A percentile compares a stretch with the other conserved stretches of the same genome.
Evolutionary conservation across 805 yeast genomes (phyloP).

Genomic region (Myxozyma monticola): DNA sequence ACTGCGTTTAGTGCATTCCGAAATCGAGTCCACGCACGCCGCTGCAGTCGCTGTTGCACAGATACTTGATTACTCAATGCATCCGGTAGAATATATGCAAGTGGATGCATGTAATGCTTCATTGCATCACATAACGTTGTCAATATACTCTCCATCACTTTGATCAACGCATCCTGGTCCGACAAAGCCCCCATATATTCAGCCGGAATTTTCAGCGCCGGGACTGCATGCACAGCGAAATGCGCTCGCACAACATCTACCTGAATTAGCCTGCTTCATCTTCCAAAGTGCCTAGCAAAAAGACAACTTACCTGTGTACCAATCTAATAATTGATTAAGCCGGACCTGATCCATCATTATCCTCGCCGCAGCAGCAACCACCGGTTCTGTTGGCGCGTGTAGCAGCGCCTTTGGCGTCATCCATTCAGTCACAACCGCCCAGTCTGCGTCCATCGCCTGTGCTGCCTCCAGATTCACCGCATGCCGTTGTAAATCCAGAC

Average conservation of each 20-base stretch:
- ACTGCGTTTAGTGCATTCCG: conserved; percentile 19
- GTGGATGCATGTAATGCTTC: conserved; percentile 21
- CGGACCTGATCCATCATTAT: conserved; percentile 1
- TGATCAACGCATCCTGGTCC: background rate
- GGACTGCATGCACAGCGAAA: conserved; percentile 22
- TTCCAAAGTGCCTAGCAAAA: background rate
- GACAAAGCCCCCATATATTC: background rate
- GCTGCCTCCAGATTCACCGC: conserved; percentile 3
- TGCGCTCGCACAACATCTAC: conserved; percentile 25
- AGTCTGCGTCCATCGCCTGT: conserved; percentile 6
- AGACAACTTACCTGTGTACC: conserved; percentile 23
- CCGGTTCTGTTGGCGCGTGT: conserved; percentile 11
- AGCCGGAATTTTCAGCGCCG: conserved; percentile 13
- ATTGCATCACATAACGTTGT: conserved; percentile 19
- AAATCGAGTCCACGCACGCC: conserved; percentile 10
- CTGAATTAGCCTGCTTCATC: background rate
- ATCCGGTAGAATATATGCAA: conserved; percentile 2
- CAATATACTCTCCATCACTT: conserved; percentile 3
- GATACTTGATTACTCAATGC: no score
- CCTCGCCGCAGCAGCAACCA: conserved; percentile 4
- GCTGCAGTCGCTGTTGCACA: no score
- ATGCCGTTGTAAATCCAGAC: conserved; percentile 5
- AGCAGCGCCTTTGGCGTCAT: conserved; percentile 25
- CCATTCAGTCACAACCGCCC: conserved; percentile 22
- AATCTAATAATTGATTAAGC: conserved; percentile 18